Percentiles rank a stretch among this genome's conserved stretches.
Evolutionary conservation across 306 rosid species (phyloP).

Genomic region (Purshia tridentata): DNA sequence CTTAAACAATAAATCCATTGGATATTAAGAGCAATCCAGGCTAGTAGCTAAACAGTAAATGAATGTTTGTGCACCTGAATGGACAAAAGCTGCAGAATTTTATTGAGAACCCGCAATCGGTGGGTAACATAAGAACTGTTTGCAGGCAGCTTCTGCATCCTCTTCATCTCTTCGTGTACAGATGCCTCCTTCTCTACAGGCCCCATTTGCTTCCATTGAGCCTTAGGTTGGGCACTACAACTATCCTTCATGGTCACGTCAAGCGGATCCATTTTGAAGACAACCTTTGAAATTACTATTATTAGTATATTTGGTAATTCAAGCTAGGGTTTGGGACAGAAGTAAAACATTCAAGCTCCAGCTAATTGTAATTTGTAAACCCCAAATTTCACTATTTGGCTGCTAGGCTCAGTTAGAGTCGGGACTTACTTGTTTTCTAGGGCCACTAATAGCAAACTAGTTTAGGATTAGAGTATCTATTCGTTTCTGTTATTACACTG

Average conservation of each 20-base stretch:
- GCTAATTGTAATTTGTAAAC: not conserved
- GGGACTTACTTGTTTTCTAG: not conserved
- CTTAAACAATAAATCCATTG: not conserved
- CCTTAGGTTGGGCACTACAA: constrained; percentile 33
- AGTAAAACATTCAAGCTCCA: not conserved
- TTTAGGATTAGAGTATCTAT: not conserved
- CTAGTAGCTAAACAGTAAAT: not conserved
- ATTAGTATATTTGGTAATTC: not conserved
- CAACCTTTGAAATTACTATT: not conserved
- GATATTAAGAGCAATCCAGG: not conserved
- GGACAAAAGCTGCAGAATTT: constrained; percentile 69
- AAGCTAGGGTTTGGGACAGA: not conserved
- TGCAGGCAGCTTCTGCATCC: constrained; percentile 59
- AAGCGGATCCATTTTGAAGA: constrained; percentile 15
- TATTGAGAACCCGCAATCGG: constrained; percentile 76
- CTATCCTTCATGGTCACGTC: constrained; percentile 43
- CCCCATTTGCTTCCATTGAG: constrained; percentile 40
- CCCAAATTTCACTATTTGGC: not conserved
- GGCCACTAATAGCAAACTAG: not conserved
- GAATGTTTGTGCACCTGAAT: constrained; percentile 48
- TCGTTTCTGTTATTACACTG: not conserved
- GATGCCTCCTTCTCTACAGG: constrained; percentile 49
- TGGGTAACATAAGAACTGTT: constrained; percentile 64
- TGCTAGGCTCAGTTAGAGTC: not conserved
- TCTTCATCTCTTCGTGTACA: constrained; percentile 58